Evolutionary conservation across 2,329 filamentous ascomycete genomes (phyloP).

Genomic region (Hypoxylon sp.): DNA sequence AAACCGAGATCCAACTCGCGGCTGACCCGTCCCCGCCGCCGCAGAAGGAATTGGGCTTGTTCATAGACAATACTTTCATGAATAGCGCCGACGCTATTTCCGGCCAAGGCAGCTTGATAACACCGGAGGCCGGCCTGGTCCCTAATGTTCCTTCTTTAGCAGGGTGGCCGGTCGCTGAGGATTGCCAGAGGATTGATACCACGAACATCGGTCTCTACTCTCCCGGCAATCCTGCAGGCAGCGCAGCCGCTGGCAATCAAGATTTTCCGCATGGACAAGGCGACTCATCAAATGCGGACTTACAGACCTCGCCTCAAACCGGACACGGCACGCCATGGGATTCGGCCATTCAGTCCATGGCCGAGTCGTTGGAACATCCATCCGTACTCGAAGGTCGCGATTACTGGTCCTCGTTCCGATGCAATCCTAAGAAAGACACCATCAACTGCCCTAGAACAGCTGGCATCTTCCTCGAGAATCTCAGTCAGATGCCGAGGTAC

Average conservation of each 20-base stretch:
- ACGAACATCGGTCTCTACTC: not conserved
- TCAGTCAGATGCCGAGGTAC: conserved; percentile 27
- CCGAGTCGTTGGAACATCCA: conserved; percentile 17
- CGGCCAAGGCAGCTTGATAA: not conserved
- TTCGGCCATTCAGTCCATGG: conserved; percentile 1
- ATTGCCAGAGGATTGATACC: conserved; percentile 3
- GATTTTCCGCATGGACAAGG: not conserved
- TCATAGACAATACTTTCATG: conserved; percentile 2
- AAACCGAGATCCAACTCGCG: not conserved
- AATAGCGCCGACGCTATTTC: not conserved
- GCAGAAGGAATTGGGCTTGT: conserved; percentile 7
- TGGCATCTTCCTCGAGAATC: conserved; percentile 22
- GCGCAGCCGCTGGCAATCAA: not conserved
- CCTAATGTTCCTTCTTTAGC: conserved; percentile 1
- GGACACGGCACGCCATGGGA: conserved; percentile 6
- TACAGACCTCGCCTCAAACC: conserved; percentile 10
- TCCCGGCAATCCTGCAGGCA: not conserved
- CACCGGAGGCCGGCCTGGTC: not conserved
- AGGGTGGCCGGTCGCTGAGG: conserved; percentile 11
- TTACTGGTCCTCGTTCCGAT: conserved; percentile 26
- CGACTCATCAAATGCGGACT: not conserved
- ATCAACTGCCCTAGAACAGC: conserved; percentile 24
- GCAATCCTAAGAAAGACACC: conserved; percentile 24
- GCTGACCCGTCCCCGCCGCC: not conserved
- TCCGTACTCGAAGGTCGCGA: conserved; percentile 21